Conservation (phyloP, 495 filamentous ascomycete genomes). For the Physcia stellaris region DNA sequence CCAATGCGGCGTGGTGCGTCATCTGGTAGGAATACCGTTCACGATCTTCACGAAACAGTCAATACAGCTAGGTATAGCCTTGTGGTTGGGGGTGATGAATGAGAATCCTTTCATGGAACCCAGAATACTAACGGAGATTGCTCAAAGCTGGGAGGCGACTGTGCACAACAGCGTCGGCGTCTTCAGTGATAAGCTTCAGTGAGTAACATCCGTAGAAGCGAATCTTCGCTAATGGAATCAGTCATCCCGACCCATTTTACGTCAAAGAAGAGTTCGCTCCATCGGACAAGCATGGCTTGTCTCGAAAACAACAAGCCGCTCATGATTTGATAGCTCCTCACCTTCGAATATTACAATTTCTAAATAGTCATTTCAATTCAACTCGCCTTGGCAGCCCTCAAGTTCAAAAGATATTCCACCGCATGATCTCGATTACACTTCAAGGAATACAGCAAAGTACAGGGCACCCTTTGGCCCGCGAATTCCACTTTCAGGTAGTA, state of each 20-base stretch:
- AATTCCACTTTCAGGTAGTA: conserved; percentile 78
- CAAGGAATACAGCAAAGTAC: conserved; percentile 53
- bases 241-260: conserved; percentile 79
- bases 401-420: conserved; percentile 64
- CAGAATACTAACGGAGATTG: conserved; percentile 68
- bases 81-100: conserved; percentile 94
- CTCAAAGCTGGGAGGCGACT: conserved; percentile 73
- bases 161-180: conserved; percentile 62
- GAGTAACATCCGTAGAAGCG: conserved; percentile 18
- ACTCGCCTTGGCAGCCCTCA: conserved; percentile 68
- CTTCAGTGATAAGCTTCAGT: conserved; percentile 61
- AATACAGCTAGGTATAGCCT: conserved; percentile 85
- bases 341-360: conserved; percentile 69
- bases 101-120: conserved; percentile 84
- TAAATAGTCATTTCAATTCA: conserved; percentile 88
- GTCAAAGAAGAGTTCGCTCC: conserved; percentile 86
- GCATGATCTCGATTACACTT: conserved; percentile 62
- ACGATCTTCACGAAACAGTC: conserved; percentile 83
- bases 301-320: conserved; percentile 58
- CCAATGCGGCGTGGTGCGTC: conserved; percentile 62
- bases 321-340: conserved; percentile 77
- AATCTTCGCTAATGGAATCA: conserved; percentile 22
- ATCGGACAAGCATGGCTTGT: conserved; percentile 64
- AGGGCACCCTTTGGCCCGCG: conserved; percentile 74
- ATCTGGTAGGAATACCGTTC: conserved; percentile 85